These are phyloP conservation scores for Aspergillus leporis DNA, from an alignment of 495 filamentous ascomycete genomes.

Conservation along the genomic window DNA sequence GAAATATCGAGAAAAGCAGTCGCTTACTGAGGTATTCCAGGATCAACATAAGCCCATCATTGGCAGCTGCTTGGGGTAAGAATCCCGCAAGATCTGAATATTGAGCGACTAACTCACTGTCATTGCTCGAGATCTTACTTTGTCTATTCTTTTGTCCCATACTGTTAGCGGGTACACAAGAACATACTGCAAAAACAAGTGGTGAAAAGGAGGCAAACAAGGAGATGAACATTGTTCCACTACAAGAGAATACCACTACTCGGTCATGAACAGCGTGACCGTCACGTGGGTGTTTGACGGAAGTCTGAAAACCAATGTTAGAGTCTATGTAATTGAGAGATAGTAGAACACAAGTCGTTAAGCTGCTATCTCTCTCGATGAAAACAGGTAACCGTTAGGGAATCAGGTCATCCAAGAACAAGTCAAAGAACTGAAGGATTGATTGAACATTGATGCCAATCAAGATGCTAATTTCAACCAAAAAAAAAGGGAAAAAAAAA, in stretches of 20 bases:
- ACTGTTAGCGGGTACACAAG: not conserved
- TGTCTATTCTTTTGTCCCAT: slow-evolving; percentile 43
- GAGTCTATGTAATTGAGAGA: not conserved
- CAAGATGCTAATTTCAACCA: not conserved
- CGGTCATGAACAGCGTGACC: not conserved
- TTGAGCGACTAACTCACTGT: slow-evolving; percentile 35
- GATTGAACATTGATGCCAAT: not conserved
- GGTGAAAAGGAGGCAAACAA: not conserved
- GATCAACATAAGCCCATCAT: slow-evolving; percentile 38
- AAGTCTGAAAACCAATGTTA: not conserved
- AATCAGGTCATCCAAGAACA: not conserved
- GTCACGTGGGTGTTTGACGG: not conserved
- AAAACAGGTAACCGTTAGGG: not conserved
- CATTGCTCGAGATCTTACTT: slow-evolving; percentile 33
- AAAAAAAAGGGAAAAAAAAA: not conserved
- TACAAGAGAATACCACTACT: not conserved
- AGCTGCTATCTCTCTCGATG: not conserved
- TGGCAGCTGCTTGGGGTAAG: slow-evolving; percentile 20
- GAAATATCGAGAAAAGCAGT: not conserved
- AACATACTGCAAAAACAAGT: not conserved
- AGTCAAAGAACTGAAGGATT: not conserved
- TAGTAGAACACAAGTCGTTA: not conserved
- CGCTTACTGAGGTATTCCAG: slow-evolving; percentile 60
- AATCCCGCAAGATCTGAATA: slow-evolving; percentile 14
- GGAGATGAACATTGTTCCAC: not conserved